Evolutionary conservation across 306 rosid species (phyloP), one percentile per base, ranked within the genome.

Genomic region (Nissolia schottii): DNA sequence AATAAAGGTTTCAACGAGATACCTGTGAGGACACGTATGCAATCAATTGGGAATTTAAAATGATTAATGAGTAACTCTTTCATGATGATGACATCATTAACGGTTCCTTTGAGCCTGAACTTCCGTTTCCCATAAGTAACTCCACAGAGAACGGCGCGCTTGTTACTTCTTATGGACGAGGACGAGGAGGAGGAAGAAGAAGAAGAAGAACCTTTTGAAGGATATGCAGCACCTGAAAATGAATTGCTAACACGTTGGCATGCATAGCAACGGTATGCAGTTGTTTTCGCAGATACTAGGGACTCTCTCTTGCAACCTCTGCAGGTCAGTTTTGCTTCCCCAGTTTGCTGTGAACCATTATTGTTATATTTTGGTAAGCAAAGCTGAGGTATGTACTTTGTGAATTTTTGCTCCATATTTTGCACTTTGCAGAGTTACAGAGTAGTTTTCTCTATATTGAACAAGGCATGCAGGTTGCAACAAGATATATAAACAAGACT

Each of bases 101-200:
- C 19, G n/a, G 90, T 78, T 43, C 98, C 97, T 43, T 65, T 80
- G 77, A 90, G 90, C 71, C 23, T 83, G 79, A 70, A 79, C 67
- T 84, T 93, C 58, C 22, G 25, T 11, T 60, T 34, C 43, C 54
- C 72, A 80, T 93, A 90, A 22, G 89, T 74, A 64, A 90, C 89
- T 32, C 92, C 98, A 63, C 93, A 87, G 10, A 90, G 93, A 86
- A 93, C 83, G 1, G 97, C 98, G 0, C 97, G 87, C 80, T 85
- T 93, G 24, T 57, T 77, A 48, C 59, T 8, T 38, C 80, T 69
- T 14, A 34, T 12, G 2, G 68, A 28, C 54, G 60, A 50, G 71
- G 63, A 16, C 18, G 60, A 57, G 24, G 75, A 53, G 20, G 24
- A 56, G 2, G n/a, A n/a, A n/a, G n/a, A n/a, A n/a, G n/a, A n/a